phyloP scores from a whole-genome alignment of 2,329 filamentous ascomycete species.

The Cryphonectria japonica region DNA sequence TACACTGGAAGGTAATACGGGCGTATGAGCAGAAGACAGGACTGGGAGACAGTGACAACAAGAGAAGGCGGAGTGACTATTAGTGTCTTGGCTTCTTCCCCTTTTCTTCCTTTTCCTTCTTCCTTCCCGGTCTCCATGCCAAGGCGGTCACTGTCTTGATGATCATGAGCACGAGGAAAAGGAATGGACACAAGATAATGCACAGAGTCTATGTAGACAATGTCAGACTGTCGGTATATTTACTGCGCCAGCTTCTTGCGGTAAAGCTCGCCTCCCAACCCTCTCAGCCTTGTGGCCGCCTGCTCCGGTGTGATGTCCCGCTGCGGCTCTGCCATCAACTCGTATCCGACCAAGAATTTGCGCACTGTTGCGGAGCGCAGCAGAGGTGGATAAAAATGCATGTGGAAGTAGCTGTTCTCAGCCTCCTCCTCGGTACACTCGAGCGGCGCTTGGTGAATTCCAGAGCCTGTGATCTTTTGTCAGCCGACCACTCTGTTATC shows the following conservation, averaged over 20 bases:
- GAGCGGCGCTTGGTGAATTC: constrained; percentile 92
- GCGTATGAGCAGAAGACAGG: neutral
- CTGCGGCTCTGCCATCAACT: constrained; percentile 97
- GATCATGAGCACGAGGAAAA: neutral
- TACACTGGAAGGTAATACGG: neutral
- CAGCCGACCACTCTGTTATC: neutral
- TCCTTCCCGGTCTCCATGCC: no score
- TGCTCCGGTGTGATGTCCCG: constrained; percentile 97
- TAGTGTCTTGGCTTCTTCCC: neutral
- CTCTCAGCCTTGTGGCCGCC: constrained; percentile 76
- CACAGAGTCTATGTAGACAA: neutral
- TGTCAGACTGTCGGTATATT: neutral
- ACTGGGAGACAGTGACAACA: neutral
- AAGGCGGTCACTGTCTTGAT: neutral
- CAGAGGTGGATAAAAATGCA: constrained; percentile 97
- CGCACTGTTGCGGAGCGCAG: constrained; percentile 90
- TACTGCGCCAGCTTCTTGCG: constrained; percentile 60
- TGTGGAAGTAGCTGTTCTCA: constrained; percentile 87
- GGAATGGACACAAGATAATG: neutral
- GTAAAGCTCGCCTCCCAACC: constrained; percentile 82
- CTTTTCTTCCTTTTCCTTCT: neutral
- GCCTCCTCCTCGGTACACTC: constrained; percentile 81
- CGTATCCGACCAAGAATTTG: constrained; percentile 96
- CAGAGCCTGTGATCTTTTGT: constrained; percentile 64
- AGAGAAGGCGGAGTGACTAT: neutral